phyloP scores from a whole-genome alignment of 257 asterid species.

The Ligustrum vulgare region DNA sequence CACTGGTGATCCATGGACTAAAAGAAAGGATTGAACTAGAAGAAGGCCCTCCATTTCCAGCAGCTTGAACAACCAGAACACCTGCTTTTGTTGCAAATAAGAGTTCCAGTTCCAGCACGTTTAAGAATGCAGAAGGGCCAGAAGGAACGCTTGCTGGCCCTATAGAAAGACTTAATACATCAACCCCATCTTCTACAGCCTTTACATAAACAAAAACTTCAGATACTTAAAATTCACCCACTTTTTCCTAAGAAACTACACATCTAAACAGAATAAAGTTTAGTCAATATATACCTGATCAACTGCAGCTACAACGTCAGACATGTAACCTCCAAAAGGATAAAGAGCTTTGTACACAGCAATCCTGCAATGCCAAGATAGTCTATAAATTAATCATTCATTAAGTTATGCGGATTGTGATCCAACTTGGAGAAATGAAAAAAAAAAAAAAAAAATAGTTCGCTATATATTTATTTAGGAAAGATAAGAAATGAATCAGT shows the following conservation, averaged over 20 bases:
- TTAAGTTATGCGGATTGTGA: background rate
- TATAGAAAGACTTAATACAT: constrained; percentile 63
- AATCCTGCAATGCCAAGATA: constrained; percentile 41
- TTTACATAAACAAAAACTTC: constrained; percentile 21
- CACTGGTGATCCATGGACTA: constrained; percentile 72
- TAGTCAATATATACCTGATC: constrained; percentile 57
- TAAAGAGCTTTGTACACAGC: constrained; percentile 68
- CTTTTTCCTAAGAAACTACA: background rate
- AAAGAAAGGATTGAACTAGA: constrained; percentile 58
- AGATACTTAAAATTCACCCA: background rate
- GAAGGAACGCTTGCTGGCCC: constrained; percentile 63
- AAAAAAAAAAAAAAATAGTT: no score
- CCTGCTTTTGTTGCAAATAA: constrained; percentile 65
- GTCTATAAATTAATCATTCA: no score
- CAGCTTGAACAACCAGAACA: constrained; percentile 69
- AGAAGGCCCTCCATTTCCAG: constrained; percentile 71
- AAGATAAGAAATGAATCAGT: background rate
- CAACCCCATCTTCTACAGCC: constrained; percentile 89
- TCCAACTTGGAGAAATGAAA: background rate
- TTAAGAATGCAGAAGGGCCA: constrained; percentile 57
- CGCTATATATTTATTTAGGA: background rate
- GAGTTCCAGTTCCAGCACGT: constrained; percentile 58
- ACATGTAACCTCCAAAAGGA: constrained; percentile 69
- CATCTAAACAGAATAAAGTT: background rate
- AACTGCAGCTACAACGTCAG: constrained; percentile 80